These are phyloP conservation scores for Tricholoma flavovirens DNA, from an alignment of 768 basidiomycete species.

Conservation along the genomic window DNA sequence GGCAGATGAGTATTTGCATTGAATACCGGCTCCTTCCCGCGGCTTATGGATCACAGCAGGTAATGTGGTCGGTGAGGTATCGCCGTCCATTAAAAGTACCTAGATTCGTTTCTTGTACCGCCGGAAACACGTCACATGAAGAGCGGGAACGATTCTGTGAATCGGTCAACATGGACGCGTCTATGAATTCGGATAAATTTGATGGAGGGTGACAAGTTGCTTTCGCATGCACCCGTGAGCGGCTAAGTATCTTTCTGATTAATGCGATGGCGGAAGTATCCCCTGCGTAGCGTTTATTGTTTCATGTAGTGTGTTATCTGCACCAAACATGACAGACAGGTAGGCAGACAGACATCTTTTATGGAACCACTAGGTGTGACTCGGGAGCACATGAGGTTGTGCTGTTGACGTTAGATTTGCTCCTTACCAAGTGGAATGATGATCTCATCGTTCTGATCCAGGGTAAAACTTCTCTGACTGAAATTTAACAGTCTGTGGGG, in stretches of 20 bases:
- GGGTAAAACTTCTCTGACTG: background rate
- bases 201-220: background rate
- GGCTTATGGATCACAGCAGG: background rate
- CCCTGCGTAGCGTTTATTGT: background rate
- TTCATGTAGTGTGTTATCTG: background rate
- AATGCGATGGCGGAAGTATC: background rate
- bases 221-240: background rate
- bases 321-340: background rate
- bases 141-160: background rate
- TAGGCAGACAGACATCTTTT: background rate
- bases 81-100: background rate
- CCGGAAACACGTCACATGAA: background rate
- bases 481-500: background rate
- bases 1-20: background rate
- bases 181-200: background rate
- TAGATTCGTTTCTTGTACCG: background rate
- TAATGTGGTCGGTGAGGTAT: background rate
- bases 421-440: background rate
- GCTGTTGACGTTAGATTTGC: background rate
- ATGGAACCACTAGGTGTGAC: background rate
- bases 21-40: background rate
- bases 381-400: background rate
- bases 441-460: background rate
- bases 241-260: background rate
- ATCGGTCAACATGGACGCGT: background rate